Conservation (phyloP, 202 grass and related monocot genomes). For the Zoysia matrella region DNA sequence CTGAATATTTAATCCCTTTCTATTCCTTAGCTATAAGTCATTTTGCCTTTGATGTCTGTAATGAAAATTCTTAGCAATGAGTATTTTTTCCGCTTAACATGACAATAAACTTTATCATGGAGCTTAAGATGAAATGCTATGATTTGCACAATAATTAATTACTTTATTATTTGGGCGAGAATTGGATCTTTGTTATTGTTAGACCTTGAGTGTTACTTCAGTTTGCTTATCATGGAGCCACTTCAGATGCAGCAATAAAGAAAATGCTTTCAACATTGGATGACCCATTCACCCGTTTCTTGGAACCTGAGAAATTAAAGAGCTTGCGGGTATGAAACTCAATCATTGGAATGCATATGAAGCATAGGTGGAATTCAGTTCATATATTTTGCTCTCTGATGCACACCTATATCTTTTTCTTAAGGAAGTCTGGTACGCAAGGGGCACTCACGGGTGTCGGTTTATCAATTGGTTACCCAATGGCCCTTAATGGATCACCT, state of each 20-base stretch:
- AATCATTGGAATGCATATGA: not conserved
- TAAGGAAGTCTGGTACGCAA: conserved; percentile 99
- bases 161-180: no score
- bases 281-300: conserved; percentile 94
- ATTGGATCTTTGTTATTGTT: conserved; percentile 4
- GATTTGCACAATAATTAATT: not conserved
- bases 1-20: not conserved
- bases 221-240: not conserved
- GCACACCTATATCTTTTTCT: conserved; percentile 58
- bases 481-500: conserved; percentile 63
- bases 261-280: conserved; percentile 92
- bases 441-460: conserved; percentile 93
- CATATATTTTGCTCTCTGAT: conserved; percentile 38
- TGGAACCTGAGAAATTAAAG: conserved; percentile 98
- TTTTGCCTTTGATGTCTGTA: not conserved
- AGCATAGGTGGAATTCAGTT: conserved; percentile 5
- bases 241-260: conserved; percentile 90
- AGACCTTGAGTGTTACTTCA: not conserved
- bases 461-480: conserved; percentile 83
- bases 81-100: not conserved
- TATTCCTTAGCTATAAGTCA: conserved; percentile 4
- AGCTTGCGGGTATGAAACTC: conserved; percentile 85
- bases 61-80: not conserved
- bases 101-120: not conserved
- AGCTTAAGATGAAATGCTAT: not conserved